These are phyloP conservation scores for Obelidium mucronatum DNA, from an alignment of 192 early-diverging fungal genomes.

Conservation along the genomic window DNA sequence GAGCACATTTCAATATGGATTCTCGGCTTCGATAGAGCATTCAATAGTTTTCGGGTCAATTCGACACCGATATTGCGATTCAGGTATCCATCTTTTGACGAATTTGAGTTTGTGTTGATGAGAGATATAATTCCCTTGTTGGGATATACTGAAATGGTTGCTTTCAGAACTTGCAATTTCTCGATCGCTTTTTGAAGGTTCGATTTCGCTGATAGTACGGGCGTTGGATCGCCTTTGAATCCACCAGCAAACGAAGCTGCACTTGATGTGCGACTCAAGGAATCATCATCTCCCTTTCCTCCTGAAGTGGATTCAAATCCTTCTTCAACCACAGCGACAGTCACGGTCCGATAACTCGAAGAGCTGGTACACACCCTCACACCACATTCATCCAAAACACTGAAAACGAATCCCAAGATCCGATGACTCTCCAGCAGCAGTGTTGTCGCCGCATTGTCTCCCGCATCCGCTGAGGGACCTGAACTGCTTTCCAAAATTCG, in stretches of 20 bases:
- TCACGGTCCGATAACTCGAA: constrained; percentile 1
- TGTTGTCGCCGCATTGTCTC: not conserved
- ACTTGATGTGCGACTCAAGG: not conserved
- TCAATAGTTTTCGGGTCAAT: not conserved
- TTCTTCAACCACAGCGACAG: constrained; percentile 17
- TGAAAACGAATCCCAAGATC: constrained; percentile 8
- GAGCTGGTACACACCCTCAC: not conserved
- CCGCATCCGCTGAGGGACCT: not conserved
- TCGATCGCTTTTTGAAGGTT: constrained; percentile 7
- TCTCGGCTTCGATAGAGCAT: not conserved
- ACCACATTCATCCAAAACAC: constrained; percentile 7
- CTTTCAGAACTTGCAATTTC: not conserved
- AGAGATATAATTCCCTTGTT: constrained; percentile 18
- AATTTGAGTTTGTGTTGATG: not conserved
- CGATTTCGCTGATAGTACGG: not conserved
- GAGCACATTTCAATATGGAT: constrained; percentile 31
- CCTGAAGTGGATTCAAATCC: not conserved
- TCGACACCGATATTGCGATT: not conserved
- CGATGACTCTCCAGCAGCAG: not conserved
- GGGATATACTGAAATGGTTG: not conserved
- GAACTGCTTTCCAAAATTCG: constrained; percentile 11
- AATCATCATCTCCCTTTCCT: not conserved
- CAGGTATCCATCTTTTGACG: not conserved
- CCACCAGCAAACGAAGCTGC: no score
- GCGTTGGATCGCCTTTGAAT: no score